phyloP scores from a whole-genome alignment of 352 stramenopile species.

The Pythium phragmiticola region DNA sequence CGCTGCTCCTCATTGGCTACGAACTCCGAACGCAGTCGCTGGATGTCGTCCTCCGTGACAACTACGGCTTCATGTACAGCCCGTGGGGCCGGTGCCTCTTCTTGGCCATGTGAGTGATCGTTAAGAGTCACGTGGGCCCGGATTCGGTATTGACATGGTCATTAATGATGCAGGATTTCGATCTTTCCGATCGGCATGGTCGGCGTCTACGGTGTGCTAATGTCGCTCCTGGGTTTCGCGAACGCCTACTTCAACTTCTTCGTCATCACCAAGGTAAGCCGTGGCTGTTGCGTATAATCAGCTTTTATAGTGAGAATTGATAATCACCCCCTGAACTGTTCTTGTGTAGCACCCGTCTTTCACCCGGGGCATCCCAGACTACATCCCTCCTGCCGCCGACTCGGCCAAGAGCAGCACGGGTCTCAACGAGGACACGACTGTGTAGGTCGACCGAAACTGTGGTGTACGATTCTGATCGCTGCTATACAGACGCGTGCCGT shows the following conservation, averaged over 20 bases:
- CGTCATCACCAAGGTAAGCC: constrained; percentile 77
- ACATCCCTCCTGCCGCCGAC: constrained; percentile 58
- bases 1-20: constrained; percentile 79
- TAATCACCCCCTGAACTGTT: not conserved
- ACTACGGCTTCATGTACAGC: constrained; percentile 90
- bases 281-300: too few species aligned
- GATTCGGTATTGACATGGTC: not conserved
- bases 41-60: constrained; percentile 67
- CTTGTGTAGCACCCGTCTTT: constrained; percentile 66
- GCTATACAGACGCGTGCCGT: not conserved
- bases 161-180: constrained; percentile 57
- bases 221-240: constrained; percentile 72
- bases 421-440: constrained; percentile 26
- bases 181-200: constrained; percentile 90
- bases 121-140: not conserved
- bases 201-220: constrained; percentile 72
- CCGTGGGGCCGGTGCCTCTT: constrained; percentile 86
- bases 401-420: constrained; percentile 28
- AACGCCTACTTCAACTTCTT: constrained; percentile 92
- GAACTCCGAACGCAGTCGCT: constrained; percentile 73
- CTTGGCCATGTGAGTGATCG: constrained; percentile 71
- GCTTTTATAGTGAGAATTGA: not conserved
- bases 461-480: constrained; percentile 12
- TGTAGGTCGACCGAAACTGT: constrained; percentile 9
- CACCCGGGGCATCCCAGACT: constrained; percentile 80